Percentiles rank a stretch among this genome's conserved stretches.
Conservation (phyloP, 495 filamentous ascomycete species). For the Aspergillus egyptiacus region DNA sequence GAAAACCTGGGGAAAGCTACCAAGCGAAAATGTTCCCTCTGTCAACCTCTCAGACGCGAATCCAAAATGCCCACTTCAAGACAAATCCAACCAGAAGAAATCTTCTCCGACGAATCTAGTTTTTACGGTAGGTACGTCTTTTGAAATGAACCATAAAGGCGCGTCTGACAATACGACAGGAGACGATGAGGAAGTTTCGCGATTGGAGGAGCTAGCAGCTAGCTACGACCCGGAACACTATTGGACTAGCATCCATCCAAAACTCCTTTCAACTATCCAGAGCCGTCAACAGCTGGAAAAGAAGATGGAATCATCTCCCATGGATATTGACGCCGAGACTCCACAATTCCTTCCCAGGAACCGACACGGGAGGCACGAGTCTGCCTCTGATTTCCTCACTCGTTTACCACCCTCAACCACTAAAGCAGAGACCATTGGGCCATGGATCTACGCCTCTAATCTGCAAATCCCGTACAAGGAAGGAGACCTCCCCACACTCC, state of each 20-base stretch:
- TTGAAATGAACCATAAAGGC: not conserved
- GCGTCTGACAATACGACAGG: slow-evolving; percentile 34
- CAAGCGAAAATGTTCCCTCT: not conserved
- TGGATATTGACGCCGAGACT: slow-evolving; percentile 6
- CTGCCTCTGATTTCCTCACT: slow-evolving; percentile 53
- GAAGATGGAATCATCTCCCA: slow-evolving; percentile 1
- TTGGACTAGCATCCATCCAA: slow-evolving; percentile 36
- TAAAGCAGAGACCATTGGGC: slow-evolving; percentile 24
- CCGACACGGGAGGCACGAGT: slow-evolving; percentile 47
- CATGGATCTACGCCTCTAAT: slow-evolving; percentile 67
- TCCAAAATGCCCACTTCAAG: not conserved
- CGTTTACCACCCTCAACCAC: slow-evolving; percentile 63
- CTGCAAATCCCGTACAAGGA: slow-evolving; percentile 14
- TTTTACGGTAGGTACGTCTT: slow-evolving; percentile 53
- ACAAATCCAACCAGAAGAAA: not conserved
- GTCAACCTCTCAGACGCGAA: not conserved
- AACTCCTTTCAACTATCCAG: slow-evolving; percentile 29
- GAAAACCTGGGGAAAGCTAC: too few relatives aligned
- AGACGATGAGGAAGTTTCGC: slow-evolving; percentile 40
- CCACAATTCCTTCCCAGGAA: slow-evolving; percentile 26
- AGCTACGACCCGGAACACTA: slow-evolving; percentile 43
- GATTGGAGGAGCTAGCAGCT: slow-evolving; percentile 29
- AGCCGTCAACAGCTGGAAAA: slow-evolving; percentile 4
- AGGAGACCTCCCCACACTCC: slow-evolving; percentile 22
- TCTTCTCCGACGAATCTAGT: slow-evolving; percentile 62